phyloP scores from a whole-genome alignment of 2,329 filamentous ascomycete genomes.

The Cladosporium sp. region DNA sequence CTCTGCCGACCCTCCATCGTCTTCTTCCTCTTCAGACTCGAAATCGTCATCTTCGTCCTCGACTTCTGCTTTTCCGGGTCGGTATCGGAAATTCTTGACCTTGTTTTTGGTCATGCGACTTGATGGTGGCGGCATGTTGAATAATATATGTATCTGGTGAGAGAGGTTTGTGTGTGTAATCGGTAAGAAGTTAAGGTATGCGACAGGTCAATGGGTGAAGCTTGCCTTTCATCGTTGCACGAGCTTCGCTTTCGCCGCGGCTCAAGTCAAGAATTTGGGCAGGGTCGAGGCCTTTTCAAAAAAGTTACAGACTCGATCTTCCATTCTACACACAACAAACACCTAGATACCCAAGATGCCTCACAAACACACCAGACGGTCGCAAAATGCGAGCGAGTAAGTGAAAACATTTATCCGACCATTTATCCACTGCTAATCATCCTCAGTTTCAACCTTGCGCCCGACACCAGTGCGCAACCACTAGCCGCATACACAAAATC shows the following conservation, averaged over 20 bases:
- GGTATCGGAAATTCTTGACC: constrained; percentile 72
- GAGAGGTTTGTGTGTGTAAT: background rate
- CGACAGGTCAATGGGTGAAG: no score
- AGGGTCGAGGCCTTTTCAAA: background rate
- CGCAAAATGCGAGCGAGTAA: constrained; percentile 38
- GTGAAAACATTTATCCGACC: constrained; percentile 39
- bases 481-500: constrained; percentile 50
- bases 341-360: constrained; percentile 14
- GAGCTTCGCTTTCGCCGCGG: no score
- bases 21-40: constrained; percentile 47
- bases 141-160: background rate
- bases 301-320: constrained; percentile 6
- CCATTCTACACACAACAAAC: background rate
- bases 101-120: constrained; percentile 89
- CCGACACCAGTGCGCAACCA: constrained; percentile 55
- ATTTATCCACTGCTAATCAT: constrained; percentile 35
- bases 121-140: constrained; percentile 60
- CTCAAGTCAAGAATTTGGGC: background rate
- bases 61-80: constrained; percentile 72
- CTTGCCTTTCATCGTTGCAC: no score
- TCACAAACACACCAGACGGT: constrained; percentile 32
- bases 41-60: constrained; percentile 41
- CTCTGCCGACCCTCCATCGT: constrained; percentile 45
- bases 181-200: background rate
- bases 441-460: constrained; percentile 55